Percentiles rank a stretch among this genome's conserved stretches.
Conservation (phyloP, 1,139 yeast genomes). For the Blastobotrys malaysiensis region DNA sequence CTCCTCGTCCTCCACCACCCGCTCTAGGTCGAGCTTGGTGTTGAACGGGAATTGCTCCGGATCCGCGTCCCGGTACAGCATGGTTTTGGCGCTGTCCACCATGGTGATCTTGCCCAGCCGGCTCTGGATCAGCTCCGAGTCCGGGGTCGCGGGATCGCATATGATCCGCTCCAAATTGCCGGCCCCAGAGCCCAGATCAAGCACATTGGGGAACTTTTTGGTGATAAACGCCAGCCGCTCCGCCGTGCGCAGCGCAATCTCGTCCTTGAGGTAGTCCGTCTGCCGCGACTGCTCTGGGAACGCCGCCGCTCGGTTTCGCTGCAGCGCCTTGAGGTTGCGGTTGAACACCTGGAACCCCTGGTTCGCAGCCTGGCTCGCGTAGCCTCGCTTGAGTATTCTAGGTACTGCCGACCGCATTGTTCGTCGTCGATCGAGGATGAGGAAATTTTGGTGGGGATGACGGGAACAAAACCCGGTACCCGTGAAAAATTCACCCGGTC, state of each 20-base stretch:
- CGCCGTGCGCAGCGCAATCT: constrained; percentile 64
- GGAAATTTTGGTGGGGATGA: no score
- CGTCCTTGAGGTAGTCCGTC: constrained; percentile 73
- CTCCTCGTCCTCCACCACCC: constrained; percentile 66
- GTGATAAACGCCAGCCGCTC: constrained; percentile 73
- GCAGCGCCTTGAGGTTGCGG: constrained; percentile 52
- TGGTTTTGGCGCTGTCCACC: constrained; percentile 57
- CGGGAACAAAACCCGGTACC: no score
- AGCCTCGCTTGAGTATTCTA: neutral
- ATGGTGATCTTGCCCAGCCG: constrained; percentile 56
- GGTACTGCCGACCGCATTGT: no score
- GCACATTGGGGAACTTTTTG: constrained; percentile 51
- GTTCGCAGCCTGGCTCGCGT: constrained; percentile 1
- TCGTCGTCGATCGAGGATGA: no score
- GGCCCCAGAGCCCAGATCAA: constrained; percentile 71
- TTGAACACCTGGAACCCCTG: constrained; percentile 55
- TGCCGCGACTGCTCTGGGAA: constrained; percentile 45
- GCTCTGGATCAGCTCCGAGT: constrained; percentile 45
- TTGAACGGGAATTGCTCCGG: constrained; percentile 36
- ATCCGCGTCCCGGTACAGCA: constrained; percentile 49
- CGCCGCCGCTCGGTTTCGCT: constrained; percentile 49
- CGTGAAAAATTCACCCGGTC: neutral
- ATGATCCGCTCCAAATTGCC: constrained; percentile 51
- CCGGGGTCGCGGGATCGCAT: constrained; percentile 35
- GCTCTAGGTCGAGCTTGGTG: constrained; percentile 41